Conservation (phyloP, 768 basidiomycete genomes). For the Lentinula sp. region DNA sequence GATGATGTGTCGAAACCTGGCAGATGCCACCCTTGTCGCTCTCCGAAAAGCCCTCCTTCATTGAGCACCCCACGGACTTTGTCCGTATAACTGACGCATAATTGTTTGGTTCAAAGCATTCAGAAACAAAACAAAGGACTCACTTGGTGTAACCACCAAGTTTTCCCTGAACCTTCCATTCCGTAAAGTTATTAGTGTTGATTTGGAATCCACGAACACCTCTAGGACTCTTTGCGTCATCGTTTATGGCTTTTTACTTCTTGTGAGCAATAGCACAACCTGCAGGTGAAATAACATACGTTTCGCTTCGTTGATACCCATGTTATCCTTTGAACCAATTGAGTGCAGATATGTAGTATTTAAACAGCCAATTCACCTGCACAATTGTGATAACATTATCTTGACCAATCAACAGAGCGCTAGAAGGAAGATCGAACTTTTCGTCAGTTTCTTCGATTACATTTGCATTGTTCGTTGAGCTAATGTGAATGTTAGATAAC, state of each 20-base stretch:
- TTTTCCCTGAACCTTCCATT: constrained; percentile 75
- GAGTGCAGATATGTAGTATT: background rate
- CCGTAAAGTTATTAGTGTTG: constrained; percentile 50
- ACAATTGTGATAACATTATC: constrained; percentile 78
- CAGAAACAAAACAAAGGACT: constrained; percentile 13
- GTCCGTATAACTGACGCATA: constrained; percentile 58
- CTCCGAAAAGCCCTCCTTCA: constrained; percentile 69
- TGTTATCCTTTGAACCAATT: constrained; percentile 54
- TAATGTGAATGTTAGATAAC: constrained; percentile 15
- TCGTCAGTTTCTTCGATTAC: constrained; percentile 65
- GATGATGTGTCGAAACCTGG: constrained; percentile 59
- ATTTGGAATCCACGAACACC: constrained; percentile 75
- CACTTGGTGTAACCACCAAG: constrained; percentile 64
- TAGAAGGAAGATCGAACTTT: constrained; percentile 54
- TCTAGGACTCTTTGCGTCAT: constrained; percentile 66
- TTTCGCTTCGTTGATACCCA: constrained; percentile 65
- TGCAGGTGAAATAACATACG: constrained; percentile 23
- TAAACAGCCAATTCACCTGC: constrained; percentile 39
- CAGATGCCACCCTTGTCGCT: constrained; percentile 69
- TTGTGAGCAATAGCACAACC: background rate
- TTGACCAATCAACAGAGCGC: constrained; percentile 38
- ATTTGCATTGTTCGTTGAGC: constrained; percentile 61
- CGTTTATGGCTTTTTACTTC: constrained; percentile 26
- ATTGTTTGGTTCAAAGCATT: background rate
- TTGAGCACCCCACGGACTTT: constrained; percentile 65